Base-by-base conservation (phyloP, 805 yeast genomes). In the Ogataea pilisensis region DNA sequence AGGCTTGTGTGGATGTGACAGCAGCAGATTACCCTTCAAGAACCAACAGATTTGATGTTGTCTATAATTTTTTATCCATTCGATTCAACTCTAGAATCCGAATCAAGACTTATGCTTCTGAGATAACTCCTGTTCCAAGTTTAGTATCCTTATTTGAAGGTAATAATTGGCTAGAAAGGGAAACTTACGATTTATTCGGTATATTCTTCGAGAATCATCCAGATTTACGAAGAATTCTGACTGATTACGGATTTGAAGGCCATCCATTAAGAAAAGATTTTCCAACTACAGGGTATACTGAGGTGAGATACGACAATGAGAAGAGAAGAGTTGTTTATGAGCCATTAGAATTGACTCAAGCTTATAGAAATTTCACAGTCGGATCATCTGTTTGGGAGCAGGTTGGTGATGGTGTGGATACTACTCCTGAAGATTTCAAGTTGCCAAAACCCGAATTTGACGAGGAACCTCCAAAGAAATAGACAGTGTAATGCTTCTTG, bases 311-410 rank as follows among this genome's bases (percentile, higher is more conserved):
- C 66, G 95, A 87, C 64, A 88, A 86, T 62, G 95, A 87, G 65
- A 87, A 87, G 75, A 80, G 86, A 73, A 78, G 95, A 62, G 80
- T 87, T 42, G 86, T 87, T 16, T 87, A 87, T 64, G 95, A 85
- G 66, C 95, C 95, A 31, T 73, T 87, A 58, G 95, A 87, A 70
- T 73, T 87, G 62, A 85, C 95, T 25, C 95, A 87, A 69, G 95
- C 95, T 12, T 87, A 87, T 80, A 80, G 95, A 73, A 84, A 85
- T 72, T 87, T 87, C 69, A 71, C 85, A 21, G 95, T 85, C 35
- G 95, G 95, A 35, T 80, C 91, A 9, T 79, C 91, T 25, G 88
- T 84, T 35, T 87, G 95, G 93, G 95, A 87, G 64, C 95, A 84
- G 52, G 91, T 86, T 52, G 95, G 95, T 43, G 83, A 81, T 16